These are phyloP conservation scores for Lycium ferocissimum DNA, from an alignment of 257 asterid genomes.

Conservation along the genomic window DNA sequence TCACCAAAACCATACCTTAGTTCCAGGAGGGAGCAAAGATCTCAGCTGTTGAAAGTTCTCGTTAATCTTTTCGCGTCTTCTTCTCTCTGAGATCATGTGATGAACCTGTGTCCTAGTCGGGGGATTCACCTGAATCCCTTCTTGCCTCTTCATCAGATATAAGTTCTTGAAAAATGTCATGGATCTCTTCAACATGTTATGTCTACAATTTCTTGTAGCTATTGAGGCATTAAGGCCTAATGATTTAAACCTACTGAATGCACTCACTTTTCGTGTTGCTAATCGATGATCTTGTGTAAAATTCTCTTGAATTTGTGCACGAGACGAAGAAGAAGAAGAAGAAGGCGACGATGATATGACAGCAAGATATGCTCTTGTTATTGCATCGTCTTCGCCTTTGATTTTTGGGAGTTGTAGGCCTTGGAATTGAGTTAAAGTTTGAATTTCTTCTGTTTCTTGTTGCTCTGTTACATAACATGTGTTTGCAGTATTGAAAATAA, in stretches of 20 bases:
- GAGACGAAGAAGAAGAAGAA: slow-evolving; percentile 35
- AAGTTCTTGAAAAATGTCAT: slow-evolving; percentile 59
- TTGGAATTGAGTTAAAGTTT: slow-evolving; percentile 42
- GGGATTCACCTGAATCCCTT: slow-evolving; percentile 38
- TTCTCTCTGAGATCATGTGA: slow-evolving; percentile 78
- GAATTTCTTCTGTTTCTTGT: slow-evolving; percentile 15
- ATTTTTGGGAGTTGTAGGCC: slow-evolving; percentile 49
- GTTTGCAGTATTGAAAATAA: slow-evolving; percentile 43
- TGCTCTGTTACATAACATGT: slow-evolving; percentile 36
- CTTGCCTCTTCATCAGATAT: slow-evolving; percentile 36
- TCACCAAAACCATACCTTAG: slow-evolving; percentile 55
- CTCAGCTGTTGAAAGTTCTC: slow-evolving; percentile 72
- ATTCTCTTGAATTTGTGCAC: slow-evolving; percentile 30
- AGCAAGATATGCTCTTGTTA: slow-evolving; percentile 65
- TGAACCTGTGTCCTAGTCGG: slow-evolving; percentile 58
- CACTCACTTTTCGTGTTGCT: neutral
- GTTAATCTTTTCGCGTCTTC: slow-evolving; percentile 66
- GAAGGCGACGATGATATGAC: slow-evolving; percentile 48
- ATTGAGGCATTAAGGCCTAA: neutral
- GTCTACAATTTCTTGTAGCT: slow-evolving; percentile 29
- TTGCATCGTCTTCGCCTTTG: slow-evolving; percentile 62
- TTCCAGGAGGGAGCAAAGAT: slow-evolving; percentile 77
- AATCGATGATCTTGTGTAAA: slow-evolving; percentile 27
- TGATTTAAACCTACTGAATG: neutral
- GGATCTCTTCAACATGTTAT: slow-evolving; percentile 56